Evolutionary conservation across 108 stramenopile species (phyloP), one percentile per base, ranked within the genome.

Genomic region (Aurantiochytrium sp.): DNA sequence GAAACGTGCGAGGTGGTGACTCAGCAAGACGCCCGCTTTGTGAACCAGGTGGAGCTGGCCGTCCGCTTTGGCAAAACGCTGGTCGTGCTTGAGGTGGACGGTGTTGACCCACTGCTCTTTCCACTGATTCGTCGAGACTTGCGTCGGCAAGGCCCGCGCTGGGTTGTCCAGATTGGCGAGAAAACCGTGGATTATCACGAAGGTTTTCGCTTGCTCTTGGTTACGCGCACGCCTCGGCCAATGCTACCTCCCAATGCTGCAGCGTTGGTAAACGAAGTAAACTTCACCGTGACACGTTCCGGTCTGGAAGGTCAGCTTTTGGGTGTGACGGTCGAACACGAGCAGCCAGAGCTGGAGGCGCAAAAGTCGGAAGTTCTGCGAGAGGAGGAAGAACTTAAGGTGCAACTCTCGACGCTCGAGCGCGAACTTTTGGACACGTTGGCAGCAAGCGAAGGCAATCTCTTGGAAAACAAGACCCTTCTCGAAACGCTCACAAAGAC

Each of bases 61-160:
- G 93, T 93, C 14, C 92, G 94, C 23, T 95, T 95, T 43, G 95
- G 95, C 73, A 95, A 95, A 91, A 94, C 95, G 21, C 88, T 95
- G 59, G 88, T 95, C 12, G 60, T 95, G 29, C 53, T 91, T 14
- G 94, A 94, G 18, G 90, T 69, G 14, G 89, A 90, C 55, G 89
- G 90, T 4, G 57, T 95, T 0, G 92, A 94, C 23, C 91, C 94
- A 35, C 64, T 92, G 92, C 92, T 95, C 29, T 94, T 94, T 58
- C 92, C 94, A 3, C 42, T 94, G 25, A 76, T 89, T 10, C 72
- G 95, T 0, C 49, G 72, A 35, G 94, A 94, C 60, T 49, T 93
- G n/a, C 42, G 44, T 45, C 90, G 92, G 47, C 90, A 93, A 43
- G 94, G 94, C 21, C 90, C 92, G 16, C 89, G 95, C 43, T 92